Conservation (phyloP, 441 rosid genomes). For the Bocquillonia castaneifolia region DNA sequence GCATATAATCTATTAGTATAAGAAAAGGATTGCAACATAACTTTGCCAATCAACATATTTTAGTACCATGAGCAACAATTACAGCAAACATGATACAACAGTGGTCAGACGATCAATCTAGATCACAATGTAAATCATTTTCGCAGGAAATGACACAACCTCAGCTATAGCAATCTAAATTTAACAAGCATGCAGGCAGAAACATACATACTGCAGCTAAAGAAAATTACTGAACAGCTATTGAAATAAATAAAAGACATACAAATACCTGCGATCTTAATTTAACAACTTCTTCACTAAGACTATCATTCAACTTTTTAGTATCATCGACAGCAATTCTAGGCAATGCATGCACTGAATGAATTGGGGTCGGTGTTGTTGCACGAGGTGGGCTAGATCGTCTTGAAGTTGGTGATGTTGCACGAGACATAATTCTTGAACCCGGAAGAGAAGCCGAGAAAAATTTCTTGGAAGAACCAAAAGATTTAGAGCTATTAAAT, state of each 20-base stretch:
- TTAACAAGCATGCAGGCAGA: conserved; percentile 5
- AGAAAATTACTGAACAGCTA: conserved; percentile 24
- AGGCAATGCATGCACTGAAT: conserved; percentile 66
- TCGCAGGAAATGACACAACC: background rate
- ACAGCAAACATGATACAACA: background rate
- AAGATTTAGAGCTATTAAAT: conserved; percentile 62
- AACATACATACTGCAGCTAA: conserved; percentile 38
- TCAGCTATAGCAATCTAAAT: background rate
- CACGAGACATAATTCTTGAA: conserved; percentile 93
- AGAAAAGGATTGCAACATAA: background rate
- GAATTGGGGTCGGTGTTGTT: conserved; percentile 85
- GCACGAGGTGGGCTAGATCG: conserved; percentile 94
- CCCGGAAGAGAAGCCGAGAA: conserved; percentile 98
- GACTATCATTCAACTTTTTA: conserved; percentile 61
- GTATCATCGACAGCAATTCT: conserved; percentile 61
- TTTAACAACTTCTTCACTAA: conserved; percentile 72
- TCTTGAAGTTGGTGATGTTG: conserved; percentile 92
- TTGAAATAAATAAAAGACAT: conserved; percentile 5
- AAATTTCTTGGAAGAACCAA: conserved; percentile 90
- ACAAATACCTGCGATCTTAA: conserved; percentile 72
- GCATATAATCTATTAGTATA: no score
- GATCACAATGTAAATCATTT: background rate
- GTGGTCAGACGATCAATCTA: background rate
- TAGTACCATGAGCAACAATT: background rate
- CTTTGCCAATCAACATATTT: background rate